phyloP scores from a whole-genome alignment of 139 green algal genomes.

The Deuterostichococcus epilithicus region DNA sequence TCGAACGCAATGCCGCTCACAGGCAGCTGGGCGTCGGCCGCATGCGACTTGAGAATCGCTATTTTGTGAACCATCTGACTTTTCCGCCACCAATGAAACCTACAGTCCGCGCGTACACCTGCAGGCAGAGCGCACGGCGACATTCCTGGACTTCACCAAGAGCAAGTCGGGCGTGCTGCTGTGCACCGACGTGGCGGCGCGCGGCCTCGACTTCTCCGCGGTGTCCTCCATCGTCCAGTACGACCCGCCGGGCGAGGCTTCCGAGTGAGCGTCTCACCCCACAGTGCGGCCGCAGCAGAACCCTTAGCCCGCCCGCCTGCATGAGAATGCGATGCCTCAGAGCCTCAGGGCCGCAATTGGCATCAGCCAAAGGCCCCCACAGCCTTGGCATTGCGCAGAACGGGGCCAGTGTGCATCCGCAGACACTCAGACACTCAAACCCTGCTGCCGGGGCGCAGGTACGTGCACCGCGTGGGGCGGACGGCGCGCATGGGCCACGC shows the following conservation, averaged over 20 bases:
- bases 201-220: conserved; percentile 88
- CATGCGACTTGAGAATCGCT: no score
- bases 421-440: not conserved
- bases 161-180: conserved; percentile 60
- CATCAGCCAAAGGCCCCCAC: no score
- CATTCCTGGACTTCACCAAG: conserved; percentile 67
- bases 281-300: no score
- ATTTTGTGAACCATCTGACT: not conserved
- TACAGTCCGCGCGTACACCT: not conserved
- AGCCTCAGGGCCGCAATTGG: no score
- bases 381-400: no score
- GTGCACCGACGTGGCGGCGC: conserved; percentile 82
- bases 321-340: no score
- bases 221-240: conserved; percentile 91
- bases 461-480: conserved; percentile 84
- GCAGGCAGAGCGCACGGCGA: conserved; percentile 64
- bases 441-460: conserved; percentile 22
- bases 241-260: conserved; percentile 78
- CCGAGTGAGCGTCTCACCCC: conserved; percentile 51
- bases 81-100: not conserved
- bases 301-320: no score
- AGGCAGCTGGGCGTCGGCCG: no score
- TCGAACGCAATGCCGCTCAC: no score
- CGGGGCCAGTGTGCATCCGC: no score
- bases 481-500: conserved; percentile 78